phyloP scores from a whole-genome alignment of 345 rosid species.

The Mercurialis annua region DNA sequence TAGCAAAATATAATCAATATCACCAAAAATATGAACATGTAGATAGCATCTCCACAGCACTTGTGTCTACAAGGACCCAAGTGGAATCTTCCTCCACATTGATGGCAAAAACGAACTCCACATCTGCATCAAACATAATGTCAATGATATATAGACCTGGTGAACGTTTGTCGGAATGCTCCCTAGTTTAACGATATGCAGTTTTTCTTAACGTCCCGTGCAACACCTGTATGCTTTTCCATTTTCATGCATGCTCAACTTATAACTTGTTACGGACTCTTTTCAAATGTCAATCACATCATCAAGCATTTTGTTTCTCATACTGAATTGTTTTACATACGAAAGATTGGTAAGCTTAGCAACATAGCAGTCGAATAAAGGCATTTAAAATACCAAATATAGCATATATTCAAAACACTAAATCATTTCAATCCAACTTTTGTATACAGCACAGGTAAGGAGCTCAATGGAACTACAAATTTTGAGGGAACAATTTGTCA shows the following conservation, averaged over 20 bases:
- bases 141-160: background rate
- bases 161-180: background rate
- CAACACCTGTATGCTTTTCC: background rate
- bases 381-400: background rate
- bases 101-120: conserved; percentile 26
- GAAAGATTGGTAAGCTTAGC: background rate
- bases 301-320: background rate
- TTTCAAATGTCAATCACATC: background rate
- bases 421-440: background rate
- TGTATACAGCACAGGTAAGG: background rate
- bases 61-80: conserved; percentile 23
- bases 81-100: conserved; percentile 26
- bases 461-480: background rate
- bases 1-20: conserved; percentile 1
- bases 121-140: conserved; percentile 17
- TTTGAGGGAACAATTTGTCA: background rate
- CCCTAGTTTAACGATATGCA: background rate
- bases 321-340: background rate
- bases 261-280: background rate
- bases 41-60: conserved; percentile 12
- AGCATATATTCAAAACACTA: background rate
- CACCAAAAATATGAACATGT: background rate
- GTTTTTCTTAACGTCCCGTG: background rate
- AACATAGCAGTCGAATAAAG: background rate
- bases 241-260: background rate